Evolutionary conservation across 2,329 filamentous ascomycete species (phyloP), one percentile per base, ranked within the genome.

Genomic region (Penicillium concentricum): DNA sequence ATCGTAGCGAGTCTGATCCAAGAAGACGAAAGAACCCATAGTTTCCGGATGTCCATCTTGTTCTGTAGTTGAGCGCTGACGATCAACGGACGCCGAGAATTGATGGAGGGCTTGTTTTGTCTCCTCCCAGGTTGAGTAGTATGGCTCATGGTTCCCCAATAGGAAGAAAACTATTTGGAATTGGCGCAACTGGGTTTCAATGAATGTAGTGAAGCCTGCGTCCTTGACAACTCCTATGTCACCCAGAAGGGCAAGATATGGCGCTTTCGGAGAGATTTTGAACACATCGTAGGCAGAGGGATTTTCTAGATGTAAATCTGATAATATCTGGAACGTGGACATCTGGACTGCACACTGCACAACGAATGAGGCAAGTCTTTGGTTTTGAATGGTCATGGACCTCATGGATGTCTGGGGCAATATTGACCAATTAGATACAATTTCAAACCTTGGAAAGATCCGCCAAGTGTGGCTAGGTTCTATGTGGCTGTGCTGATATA

Each of bases 101-200:
- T 57, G 44, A 15, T 53, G 38, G 2, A 74, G 30, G 18, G 56
- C 56, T 10, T 57, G 53, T 35, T 62, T 67, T 7, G 61, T 67
- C 2, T 65, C 59, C 2, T 30, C 18, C 69, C 72, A 74, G 44
- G 50, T 70, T 37, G 66, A 68, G 30, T 69, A 64, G 60, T 81
- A 84, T 0, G 82, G 74, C 63, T 87, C 84, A 63, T 86, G 83
- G 61, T 86, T 86, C 0, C 84, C 82, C 0, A 79, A 67, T 0
- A 86, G 73, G 30, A 84, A 74, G 39, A 86, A 76, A 1, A 86
- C 79, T 2, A 72, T 66, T 5, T 71, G 66, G 61, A 85, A 86
- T 7, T 77, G 69, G 2, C 38, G 32, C 3, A 86, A 76, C 61
- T 85, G 82, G 2, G 60, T 63, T 13, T 66, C 72, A 10, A 86